These are phyloP conservation scores for Pythium aquatile DNA, from an alignment of 352 stramenopile species.

Conservation along the genomic window DNA sequence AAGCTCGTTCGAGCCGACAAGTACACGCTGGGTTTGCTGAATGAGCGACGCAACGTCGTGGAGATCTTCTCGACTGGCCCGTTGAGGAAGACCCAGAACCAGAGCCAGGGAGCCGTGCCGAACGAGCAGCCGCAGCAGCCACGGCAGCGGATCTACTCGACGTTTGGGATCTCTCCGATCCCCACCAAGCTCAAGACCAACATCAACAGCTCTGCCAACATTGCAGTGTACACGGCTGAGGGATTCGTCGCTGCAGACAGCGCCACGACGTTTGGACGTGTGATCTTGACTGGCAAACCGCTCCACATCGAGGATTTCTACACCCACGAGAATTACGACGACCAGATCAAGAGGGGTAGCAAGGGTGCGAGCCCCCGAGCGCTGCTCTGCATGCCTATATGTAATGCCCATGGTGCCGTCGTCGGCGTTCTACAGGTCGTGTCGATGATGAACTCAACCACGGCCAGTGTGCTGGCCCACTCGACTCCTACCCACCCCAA, in stretches of 20 bases:
- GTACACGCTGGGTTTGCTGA: constrained; percentile 60
- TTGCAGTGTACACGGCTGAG: constrained; percentile 40
- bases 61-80: constrained; percentile 46
- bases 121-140: background rate
- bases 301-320: constrained; percentile 57
- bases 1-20: constrained; percentile 63
- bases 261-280: constrained; percentile 58
- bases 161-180: constrained; percentile 24
- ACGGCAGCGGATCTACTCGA: constrained; percentile 20
- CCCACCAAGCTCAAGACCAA: constrained; percentile 16
- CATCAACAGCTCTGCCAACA: background rate
- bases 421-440: constrained; percentile 57
- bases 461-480: background rate
- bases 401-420: constrained; percentile 59
- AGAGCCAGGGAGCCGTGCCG: background rate
- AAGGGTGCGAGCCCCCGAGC: constrained; percentile 38
- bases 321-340: constrained; percentile 54
- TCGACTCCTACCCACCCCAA: background rate
- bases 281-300: constrained; percentile 61
- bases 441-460: constrained; percentile 14
- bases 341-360: constrained; percentile 36
- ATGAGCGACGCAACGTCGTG: constrained; percentile 57
- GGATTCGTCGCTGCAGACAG: constrained; percentile 56
- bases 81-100: constrained; percentile 4
- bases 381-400: constrained; percentile 63